These are phyloP conservation scores for Phytophthora podocarpi DNA, from an alignment of 352 stramenopile genomes.

Conservation along the genomic window DNA sequence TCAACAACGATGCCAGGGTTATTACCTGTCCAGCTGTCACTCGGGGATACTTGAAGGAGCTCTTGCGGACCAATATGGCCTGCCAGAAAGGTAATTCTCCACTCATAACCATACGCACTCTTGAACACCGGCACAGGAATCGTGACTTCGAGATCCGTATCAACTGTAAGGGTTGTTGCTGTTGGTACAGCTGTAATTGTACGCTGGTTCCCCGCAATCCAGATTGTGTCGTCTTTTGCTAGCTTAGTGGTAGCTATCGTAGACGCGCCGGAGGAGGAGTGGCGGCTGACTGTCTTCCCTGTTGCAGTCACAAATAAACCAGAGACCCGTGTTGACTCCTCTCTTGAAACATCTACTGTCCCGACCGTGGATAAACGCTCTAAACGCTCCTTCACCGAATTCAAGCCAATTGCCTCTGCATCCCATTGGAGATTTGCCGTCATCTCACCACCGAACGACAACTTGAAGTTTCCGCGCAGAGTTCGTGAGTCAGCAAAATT, in stretches of 20 bases:
- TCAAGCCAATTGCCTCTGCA: conserved; percentile 51
- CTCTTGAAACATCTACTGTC: conserved; percentile 58
- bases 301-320: conserved; percentile 48
- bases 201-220: conserved; percentile 54
- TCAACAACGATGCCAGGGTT: conserved; percentile 90
- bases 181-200: conserved; percentile 37
- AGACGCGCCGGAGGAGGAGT: conserved; percentile 31
- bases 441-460: conserved; percentile 60
- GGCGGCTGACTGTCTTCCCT: conserved; percentile 36
- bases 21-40: conserved; percentile 94
- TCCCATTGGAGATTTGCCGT: conserved; percentile 79
- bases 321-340: conserved; percentile 51
- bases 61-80: conserved; percentile 88
- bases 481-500: conserved; percentile 65
- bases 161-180: conserved; percentile 31
- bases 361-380: conserved; percentile 70
- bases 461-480: conserved; percentile 68
- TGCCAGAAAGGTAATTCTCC: conserved; percentile 75
- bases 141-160: conserved; percentile 20
- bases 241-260: conserved; percentile 32
- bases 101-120: conserved; percentile 70
- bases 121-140: conserved; percentile 69
- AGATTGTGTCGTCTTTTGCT: conserved; percentile 44
- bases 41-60: conserved; percentile 80
- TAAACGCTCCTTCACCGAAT: conserved; percentile 74